Evolutionary conservation across 2,329 filamentous ascomycete species (phyloP).

Genomic region (Bipolaris gigantea): DNA sequence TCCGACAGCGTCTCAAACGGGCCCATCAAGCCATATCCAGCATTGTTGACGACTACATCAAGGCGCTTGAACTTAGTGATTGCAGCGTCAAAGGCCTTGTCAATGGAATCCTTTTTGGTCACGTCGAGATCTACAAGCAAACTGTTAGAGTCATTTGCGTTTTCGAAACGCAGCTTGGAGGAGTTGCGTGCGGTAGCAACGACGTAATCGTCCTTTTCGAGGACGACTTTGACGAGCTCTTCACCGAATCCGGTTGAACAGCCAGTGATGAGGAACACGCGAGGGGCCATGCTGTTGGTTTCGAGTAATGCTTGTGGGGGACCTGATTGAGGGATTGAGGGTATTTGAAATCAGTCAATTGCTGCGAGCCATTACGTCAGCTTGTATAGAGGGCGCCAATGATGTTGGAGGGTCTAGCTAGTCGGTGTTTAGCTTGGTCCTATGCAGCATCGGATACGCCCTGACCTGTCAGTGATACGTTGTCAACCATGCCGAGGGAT

Average conservation of each 20-base stretch:
- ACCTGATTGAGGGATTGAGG: not conserved
- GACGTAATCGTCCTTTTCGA: constrained; percentile 50
- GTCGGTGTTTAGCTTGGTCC: not conserved
- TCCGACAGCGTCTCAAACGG: constrained; percentile 58
- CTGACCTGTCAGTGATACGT: not conserved
- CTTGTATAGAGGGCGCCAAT: not conserved
- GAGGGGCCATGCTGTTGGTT: constrained; percentile 42
- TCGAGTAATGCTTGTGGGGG: not conserved
- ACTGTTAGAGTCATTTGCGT: constrained; percentile 52
- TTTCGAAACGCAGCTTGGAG: constrained; percentile 46
- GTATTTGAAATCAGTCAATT: not conserved
- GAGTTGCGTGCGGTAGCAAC: constrained; percentile 52
- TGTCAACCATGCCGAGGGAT: not conserved
- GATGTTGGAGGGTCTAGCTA: constrained; percentile 3
- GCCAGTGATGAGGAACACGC: constrained; percentile 53
- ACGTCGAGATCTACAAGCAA: constrained; percentile 58
- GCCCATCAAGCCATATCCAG: constrained; percentile 59
- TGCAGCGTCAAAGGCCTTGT: constrained; percentile 50
- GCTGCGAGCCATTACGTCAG: not conserved
- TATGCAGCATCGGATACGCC: not conserved
- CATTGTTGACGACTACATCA: constrained; percentile 65
- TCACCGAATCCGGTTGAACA: constrained; percentile 52
- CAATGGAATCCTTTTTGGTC: constrained; percentile 50
- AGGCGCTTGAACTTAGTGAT: constrained; percentile 57
- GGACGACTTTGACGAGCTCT: constrained; percentile 48